A percentile compares a stretch with the other conserved stretches of the same genome.
Conservation (phyloP, 139 green algal species). For the Eudorina sp. region DNA sequence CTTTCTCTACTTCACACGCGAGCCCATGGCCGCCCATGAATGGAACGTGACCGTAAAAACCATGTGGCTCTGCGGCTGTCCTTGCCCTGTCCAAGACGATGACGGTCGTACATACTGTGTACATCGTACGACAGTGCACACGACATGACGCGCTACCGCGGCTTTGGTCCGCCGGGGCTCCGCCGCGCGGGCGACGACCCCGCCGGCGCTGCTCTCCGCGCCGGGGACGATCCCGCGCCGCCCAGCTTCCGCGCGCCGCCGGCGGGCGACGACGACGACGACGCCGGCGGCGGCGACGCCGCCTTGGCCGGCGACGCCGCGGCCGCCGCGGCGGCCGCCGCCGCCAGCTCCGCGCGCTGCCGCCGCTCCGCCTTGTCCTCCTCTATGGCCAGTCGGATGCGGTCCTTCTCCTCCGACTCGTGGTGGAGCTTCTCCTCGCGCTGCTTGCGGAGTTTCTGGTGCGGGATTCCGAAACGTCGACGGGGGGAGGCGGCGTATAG, state of each 20-base stretch:
- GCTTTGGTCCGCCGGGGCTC: neutral
- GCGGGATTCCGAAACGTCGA: no score
- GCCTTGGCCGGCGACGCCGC: neutral
- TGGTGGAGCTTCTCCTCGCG: conserved; percentile 47
- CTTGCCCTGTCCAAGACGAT: no score
- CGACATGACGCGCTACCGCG: neutral
- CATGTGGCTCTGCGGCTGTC: no score
- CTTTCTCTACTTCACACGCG: no score
- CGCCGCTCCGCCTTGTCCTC: conserved; percentile 55
- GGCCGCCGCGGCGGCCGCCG: neutral
- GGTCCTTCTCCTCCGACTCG: conserved; percentile 54
- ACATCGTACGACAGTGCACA: no score
- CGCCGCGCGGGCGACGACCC: neutral
- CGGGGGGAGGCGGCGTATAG: no score
- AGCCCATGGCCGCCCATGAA: no score
- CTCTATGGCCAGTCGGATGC: conserved; percentile 58
- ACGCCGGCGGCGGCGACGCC: neutral
- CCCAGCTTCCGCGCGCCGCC: neutral
- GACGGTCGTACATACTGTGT: no score
- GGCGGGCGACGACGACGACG: no score
- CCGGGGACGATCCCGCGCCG: neutral
- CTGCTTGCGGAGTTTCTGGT: conserved; percentile 57
- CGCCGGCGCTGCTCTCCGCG: neutral
- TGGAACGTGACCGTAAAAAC: no score
- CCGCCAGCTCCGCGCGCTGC: conserved; percentile 36